Base-by-base conservation (phyloP, 108 stramenopile species). In the Stephanodiscus minutulus region DNA sequence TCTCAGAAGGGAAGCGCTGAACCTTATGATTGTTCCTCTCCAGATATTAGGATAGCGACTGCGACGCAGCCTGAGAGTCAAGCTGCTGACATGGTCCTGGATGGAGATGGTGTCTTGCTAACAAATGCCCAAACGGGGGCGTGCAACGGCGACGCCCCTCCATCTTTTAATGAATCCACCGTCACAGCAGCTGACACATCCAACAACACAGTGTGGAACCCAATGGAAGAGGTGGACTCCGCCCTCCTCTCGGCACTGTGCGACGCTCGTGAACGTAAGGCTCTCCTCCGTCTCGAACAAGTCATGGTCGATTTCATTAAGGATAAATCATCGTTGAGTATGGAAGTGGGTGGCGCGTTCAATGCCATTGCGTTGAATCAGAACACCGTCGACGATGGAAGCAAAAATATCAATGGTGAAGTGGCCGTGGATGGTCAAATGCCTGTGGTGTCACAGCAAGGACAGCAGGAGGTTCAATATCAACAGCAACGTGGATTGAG, bases 231-330 rank as follows among this genome's bases (percentile, higher is more conserved):
- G 28, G 82, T 94, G 46, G 92, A 94, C 61, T 91, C 92, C 11
- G 91, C 92, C 18, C 75, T 96, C 33, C 63, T 89, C 6, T 75
- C 88, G 5, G 95, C 92, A 6, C 76, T 96, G 7, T 79, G 86
- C 28, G 88, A 94, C 77, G 73, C 74, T 2, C 80, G 89, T 21
- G 92, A 93, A 80, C 90, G 92, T n/a, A 63, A 89, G 43, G 85
- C 79, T 25, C 73, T 97, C 36, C 73, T 96, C 28, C 86, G 88
- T 58, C 74, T 94, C 39, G 97, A 97, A 83, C 81, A 88, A 63
- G 68, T 66, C 12, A 61, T 97, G 44, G 48, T 88, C 5, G 86
- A 90, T 28, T 96, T 93, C 72, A 77, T 95, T 70, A 87, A 89
- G 56, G 83, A 83, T 21, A 53, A 80, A 10, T 72, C 68, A 18